Evolutionary conservation across 2,329 filamentous ascomycete species (phyloP), one percentile per base, ranked within the genome.

Genomic region (Neurospora crassa): DNA sequence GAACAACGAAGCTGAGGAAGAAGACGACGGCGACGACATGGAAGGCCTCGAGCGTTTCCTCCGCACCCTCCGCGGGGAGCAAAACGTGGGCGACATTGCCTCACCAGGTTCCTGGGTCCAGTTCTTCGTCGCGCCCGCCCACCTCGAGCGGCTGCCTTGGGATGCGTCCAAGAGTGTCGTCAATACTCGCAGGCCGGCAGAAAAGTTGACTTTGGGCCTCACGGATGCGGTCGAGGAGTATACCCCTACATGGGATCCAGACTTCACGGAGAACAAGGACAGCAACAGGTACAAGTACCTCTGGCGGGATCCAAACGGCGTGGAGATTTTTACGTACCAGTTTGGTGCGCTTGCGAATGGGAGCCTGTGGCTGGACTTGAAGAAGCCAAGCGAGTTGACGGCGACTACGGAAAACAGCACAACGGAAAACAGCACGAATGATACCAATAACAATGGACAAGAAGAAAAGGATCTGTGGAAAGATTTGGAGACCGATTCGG

Each of bases 101-200:
- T 84, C 85, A 37, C 84, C 88, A 5, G 91, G 90, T 8, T 89
- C 91, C 16, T 86, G 81, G 68, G 85, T 95, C 24, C 88, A 91
- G 76, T 93, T 92, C 77, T 89, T 91, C 74, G 83, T 87, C 68
- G 71, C 75, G 68, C 74, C 71, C 24, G 40, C 69, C n/a, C 67
- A 63, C 47, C 70, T 68, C 7, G 41, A 67, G 20, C 16, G 24
- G n/a, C 14, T 16, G 67, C 20, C 12, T 8, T 63, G 53, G 53
- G 53, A 63, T 18, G 2, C 29, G 24, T 63, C 53, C 24, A 29
- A 29, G 20, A 1, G 12, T 29, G 47, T 16, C 47, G 12, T 37
- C 53, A 63, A 63, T 3, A 63, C 34, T 16, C 24, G 29, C 14
- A 63, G 29, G 53, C 53, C 53, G 29, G 24, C 53, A 63, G 53